Conservation (phyloP, 2,329 filamentous ascomycete genomes). For the Colletotrichum eremochloae region DNA sequence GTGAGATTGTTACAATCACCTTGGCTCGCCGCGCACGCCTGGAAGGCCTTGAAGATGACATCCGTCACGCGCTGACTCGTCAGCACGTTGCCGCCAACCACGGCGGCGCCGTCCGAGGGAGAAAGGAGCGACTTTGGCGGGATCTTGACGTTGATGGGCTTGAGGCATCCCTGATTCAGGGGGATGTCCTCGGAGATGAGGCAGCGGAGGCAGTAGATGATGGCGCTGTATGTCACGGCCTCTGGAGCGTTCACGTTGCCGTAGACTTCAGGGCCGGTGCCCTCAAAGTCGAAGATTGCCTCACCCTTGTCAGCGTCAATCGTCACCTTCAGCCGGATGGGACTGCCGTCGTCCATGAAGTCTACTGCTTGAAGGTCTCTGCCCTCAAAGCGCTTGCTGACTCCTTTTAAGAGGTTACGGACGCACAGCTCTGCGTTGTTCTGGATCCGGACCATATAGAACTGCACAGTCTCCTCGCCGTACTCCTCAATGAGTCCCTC, state of each 20-base stretch:
- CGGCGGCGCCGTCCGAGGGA: constrained; percentile 81
- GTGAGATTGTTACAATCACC: constrained; percentile 89
- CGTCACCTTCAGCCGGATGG: constrained; percentile 79
- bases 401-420: constrained; percentile 77
- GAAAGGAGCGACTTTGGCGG: constrained; percentile 80
- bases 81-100: constrained; percentile 84
- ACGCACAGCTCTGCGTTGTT: constrained; percentile 83
- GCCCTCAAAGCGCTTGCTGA: constrained; percentile 78
- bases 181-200: constrained; percentile 86
- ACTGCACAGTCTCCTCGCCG: constrained; percentile 81
- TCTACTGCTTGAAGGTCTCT: constrained; percentile 79
- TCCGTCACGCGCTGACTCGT: constrained; percentile 61
- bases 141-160: constrained; percentile 80
- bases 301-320: constrained; percentile 83
- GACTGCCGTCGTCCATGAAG: constrained; percentile 87
- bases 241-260: constrained; percentile 86
- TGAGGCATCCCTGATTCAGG: constrained; percentile 85
- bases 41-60: constrained; percentile 75
- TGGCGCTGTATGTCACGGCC: constrained; percentile 87
- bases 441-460: constrained; percentile 88
- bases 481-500: constrained; percentile 82
- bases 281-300: constrained; percentile 83
- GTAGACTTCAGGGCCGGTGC: constrained; percentile 84
- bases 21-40: constrained; percentile 82
- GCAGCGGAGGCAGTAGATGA: constrained; percentile 86